Percentiles rank a stretch among this genome's conserved stretches.
Evolutionary conservation across 495 filamentous ascomycete genomes (phyloP).

Genomic region (Pyrenopolyporus hunteri): DNA sequence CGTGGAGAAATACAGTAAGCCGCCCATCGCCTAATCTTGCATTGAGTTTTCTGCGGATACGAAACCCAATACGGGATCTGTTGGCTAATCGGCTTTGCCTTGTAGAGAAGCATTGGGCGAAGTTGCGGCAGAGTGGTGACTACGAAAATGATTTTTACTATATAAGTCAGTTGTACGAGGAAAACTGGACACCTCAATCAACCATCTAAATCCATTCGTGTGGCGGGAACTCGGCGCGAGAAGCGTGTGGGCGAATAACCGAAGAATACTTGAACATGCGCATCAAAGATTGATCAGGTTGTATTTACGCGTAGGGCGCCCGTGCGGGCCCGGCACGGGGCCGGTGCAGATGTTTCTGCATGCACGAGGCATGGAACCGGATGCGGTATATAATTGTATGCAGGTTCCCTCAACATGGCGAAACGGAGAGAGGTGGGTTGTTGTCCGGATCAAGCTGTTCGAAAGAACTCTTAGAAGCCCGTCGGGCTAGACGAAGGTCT

Average conservation of each 20-base stretch:
- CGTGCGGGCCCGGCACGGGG: not conserved
- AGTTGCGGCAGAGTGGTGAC: slow-evolving; percentile 42
- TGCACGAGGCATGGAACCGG: slow-evolving; percentile 13
- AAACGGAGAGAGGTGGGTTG: not conserved
- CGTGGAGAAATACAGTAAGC: slow-evolving; percentile 52
- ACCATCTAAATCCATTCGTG: slow-evolving; percentile 38
- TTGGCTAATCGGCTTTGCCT: slow-evolving; percentile 26
- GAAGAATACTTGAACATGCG: too few relatives aligned
- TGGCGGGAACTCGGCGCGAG: not conserved
- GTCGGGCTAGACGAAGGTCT: too few relatives aligned
- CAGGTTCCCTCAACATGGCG: slow-evolving; percentile 4
- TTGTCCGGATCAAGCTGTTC: not conserved
- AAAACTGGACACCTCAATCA: slow-evolving; percentile 54
- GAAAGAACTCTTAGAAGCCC: too few relatives aligned
- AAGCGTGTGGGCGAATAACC: too few relatives aligned
- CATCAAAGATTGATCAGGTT: not conserved
- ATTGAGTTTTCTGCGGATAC: not conserved
- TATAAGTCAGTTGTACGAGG: slow-evolving; percentile 58
- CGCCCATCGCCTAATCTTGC: not conserved
- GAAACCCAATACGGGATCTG: not conserved
- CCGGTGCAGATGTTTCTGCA: not conserved
- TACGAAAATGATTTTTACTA: slow-evolving; percentile 59
- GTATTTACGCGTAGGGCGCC: slow-evolving; percentile 14
- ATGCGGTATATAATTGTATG: slow-evolving; percentile 13
- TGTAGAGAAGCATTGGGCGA: slow-evolving; percentile 50